Percentiles rank a stretch among this genome's conserved stretches.
Conservation (phyloP, 257 asterid genomes). For the Handroanthus guayacan region DNA sequence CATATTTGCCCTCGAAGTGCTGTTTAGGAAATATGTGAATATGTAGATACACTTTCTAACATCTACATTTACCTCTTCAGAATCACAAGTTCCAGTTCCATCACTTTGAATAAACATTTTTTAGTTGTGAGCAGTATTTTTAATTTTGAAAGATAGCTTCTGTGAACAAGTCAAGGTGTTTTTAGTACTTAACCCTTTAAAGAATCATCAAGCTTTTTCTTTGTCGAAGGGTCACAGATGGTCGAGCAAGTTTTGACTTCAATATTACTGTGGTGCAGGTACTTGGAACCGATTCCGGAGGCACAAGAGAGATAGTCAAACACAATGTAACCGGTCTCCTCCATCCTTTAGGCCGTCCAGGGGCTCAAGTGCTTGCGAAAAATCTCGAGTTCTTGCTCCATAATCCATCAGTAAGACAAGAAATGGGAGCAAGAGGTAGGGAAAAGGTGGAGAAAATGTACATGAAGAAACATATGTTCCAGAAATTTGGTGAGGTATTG, state of each 20-base stretch:
- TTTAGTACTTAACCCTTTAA: neutral
- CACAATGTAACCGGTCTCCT: conserved; percentile 84
- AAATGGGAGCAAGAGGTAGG: conserved; percentile 81
- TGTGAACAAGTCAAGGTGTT: no score
- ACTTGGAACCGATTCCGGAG: conserved; percentile 94
- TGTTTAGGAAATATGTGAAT: no score
- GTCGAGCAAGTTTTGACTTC: no score
- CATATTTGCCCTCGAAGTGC: no score
- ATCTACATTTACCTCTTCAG: no score
- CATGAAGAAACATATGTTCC: conserved; percentile 88
- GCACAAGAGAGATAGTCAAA: conserved; percentile 87
- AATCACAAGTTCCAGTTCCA: no score
- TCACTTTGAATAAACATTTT: no score
- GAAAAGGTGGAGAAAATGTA: conserved; percentile 85
- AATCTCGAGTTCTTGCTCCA: conserved; percentile 68
- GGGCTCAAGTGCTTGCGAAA: conserved; percentile 66
- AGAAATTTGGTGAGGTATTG: conserved; percentile 88
- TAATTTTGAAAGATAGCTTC: no score
- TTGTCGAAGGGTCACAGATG: neutral
- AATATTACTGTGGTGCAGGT: conserved; percentile 53
- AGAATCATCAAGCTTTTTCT: neutral
- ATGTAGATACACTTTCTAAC: no score
- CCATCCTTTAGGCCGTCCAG: conserved; percentile 88
- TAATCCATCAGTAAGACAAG: conserved; percentile 66
- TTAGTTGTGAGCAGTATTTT: no score